Percentiles rank a stretch among this genome's conserved stretches.
Evolutionary conservation across 1,284 basidiomycete genomes (phyloP).

Genomic region (Tylopilus sp.): DNA sequence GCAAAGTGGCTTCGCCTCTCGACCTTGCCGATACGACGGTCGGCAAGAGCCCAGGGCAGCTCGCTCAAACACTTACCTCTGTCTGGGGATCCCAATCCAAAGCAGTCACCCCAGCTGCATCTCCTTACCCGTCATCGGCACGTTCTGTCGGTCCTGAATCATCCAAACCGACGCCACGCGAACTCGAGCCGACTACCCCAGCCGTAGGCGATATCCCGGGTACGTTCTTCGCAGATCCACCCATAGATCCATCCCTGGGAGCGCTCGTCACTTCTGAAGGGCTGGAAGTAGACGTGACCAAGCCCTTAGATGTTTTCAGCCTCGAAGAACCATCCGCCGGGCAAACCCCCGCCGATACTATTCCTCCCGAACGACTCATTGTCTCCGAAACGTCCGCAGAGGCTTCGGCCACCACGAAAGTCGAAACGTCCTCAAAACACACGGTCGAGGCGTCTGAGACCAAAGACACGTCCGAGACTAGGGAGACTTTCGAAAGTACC

Average conservation of each 20-base stretch:
- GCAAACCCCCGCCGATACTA: constrained; percentile 29
- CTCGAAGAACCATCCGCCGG: constrained; percentile 10
- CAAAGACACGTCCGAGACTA: constrained; percentile 7
- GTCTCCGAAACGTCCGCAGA: constrained; percentile 4
- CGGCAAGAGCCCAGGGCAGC: constrained; percentile 28
- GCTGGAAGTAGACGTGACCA: constrained; percentile 13
- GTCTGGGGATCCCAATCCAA: constrained; percentile 34
- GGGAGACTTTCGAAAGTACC: constrained; percentile 7
- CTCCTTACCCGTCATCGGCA: constrained; percentile 20
- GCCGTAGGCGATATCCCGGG: constrained; percentile 12
- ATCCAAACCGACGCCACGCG: neutral
- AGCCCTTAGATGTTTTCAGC: neutral
- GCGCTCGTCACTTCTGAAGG: neutral
- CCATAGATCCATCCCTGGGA: neutral
- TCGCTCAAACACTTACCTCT: constrained; percentile 20
- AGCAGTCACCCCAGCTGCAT: constrained; percentile 26
- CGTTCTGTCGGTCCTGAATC: constrained; percentile 21
- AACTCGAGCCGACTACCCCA: constrained; percentile 10
- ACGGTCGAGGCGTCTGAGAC: constrained; percentile 6
- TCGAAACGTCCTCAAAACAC: constrained; percentile 3
- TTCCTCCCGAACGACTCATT: constrained; percentile 20
- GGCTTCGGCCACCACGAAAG: neutral
- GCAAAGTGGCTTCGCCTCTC: constrained; percentile 25
- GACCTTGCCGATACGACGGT: constrained; percentile 30
- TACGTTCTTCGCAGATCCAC: neutral